Conservation (phyloP, 2,329 filamentous ascomycete genomes). For the Colletotrichum lupini region DNA sequence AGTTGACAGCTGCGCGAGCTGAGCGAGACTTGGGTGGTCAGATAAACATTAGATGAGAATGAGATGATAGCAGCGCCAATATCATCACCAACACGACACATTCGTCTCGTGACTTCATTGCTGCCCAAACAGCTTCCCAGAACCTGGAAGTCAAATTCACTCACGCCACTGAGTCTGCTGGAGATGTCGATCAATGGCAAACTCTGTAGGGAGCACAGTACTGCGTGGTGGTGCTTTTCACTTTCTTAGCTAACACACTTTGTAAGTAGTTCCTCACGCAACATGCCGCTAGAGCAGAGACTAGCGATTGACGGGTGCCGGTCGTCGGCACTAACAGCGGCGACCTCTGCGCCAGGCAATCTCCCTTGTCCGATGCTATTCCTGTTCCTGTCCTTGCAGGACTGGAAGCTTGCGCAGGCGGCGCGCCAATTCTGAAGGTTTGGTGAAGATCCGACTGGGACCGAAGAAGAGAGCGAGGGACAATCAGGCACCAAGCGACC, state of each 20-base stretch:
- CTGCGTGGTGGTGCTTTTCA: neutral
- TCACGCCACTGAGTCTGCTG: neutral
- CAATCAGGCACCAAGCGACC: neutral
- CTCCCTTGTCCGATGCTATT: conserved; percentile 3
- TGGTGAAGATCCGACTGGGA: neutral
- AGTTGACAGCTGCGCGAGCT: neutral
- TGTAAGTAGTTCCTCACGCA: neutral
- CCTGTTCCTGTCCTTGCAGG: conserved; percentile 20
- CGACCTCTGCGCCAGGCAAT: conserved; percentile 14
- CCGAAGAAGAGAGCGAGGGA: neutral
- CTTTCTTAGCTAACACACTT: neutral
- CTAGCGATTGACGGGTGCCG: conserved; percentile 16
- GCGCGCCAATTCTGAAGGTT: neutral
- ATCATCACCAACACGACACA: neutral
- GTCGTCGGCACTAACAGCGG: conserved; percentile 15
- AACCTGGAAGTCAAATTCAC: neutral
- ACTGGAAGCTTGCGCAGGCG: neutral
- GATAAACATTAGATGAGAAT: neutral
- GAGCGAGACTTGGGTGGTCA: neutral
- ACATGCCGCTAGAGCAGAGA: conserved; percentile 6
- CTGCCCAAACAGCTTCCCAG: neutral
- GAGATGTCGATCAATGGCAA: neutral
- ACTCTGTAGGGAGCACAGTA: neutral
- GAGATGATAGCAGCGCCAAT: neutral
- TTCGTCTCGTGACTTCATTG: neutral